Conservation (phyloP, 352 stramenopile genomes). For the Globisporangium yorkense region DNA sequence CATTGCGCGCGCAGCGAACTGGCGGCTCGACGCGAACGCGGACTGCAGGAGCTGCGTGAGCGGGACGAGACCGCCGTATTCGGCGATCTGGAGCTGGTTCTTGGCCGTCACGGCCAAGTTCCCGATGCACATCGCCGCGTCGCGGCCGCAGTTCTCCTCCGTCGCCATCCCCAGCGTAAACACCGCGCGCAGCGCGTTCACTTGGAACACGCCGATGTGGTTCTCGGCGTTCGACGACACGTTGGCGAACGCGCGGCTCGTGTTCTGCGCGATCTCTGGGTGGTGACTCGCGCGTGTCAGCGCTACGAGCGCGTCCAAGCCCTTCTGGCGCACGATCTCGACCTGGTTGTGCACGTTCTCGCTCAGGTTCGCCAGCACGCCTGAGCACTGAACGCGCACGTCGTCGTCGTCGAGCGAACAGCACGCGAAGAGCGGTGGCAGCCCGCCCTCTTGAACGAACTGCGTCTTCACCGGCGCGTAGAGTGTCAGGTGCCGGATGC, state of each 20-base stretch:
- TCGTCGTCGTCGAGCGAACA: constrained; percentile 65
- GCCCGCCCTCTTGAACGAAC: constrained; percentile 63
- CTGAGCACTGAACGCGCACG: constrained; percentile 86
- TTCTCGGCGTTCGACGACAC: constrained; percentile 92
- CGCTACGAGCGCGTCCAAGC: constrained; percentile 59
- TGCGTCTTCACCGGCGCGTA: constrained; percentile 59
- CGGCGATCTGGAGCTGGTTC: constrained; percentile 87
- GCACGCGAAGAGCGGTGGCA: constrained; percentile 57
- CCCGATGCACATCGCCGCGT: constrained; percentile 89
- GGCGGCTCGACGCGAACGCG: constrained; percentile 60
- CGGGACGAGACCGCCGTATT: constrained; percentile 78
- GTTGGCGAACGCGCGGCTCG: constrained; percentile 87
- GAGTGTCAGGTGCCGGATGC: constrained; percentile 86
- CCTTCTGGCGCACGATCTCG: constrained; percentile 71
- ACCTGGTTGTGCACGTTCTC: constrained; percentile 91
- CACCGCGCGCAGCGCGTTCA: constrained; percentile 69
- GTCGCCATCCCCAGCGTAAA: constrained; percentile 62
- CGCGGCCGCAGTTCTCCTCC: constrained; percentile 86
- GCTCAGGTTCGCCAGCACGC: constrained; percentile 86
- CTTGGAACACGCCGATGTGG: constrained; percentile 82
- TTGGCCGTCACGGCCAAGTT: constrained; percentile 91
- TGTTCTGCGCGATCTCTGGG: constrained; percentile 80
- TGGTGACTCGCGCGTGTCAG: constrained; percentile 61
- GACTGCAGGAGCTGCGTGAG: constrained; percentile 78
- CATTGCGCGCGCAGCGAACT: constrained; percentile 83